Evolutionary conservation across 129 eudicot species (phyloP).

Genomic region (Kitagawia praeruptora): DNA sequence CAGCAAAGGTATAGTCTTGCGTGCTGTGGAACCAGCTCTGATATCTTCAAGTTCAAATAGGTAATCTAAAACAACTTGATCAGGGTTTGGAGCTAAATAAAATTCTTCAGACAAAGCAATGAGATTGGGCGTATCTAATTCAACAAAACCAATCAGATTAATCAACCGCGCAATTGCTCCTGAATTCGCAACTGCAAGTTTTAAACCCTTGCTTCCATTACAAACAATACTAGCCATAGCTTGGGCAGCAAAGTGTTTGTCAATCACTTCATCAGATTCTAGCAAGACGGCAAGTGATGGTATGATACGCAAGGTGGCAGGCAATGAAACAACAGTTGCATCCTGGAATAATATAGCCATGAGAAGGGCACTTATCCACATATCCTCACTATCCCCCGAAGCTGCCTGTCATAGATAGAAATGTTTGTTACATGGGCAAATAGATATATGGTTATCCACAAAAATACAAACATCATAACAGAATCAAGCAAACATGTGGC

Average conservation of each 20-base stretch:
- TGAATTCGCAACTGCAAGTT: conserved; percentile 58
- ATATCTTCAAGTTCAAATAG: conserved; percentile 68
- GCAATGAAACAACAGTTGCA: conserved; percentile 39
- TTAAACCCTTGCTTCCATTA: conserved; percentile 42
- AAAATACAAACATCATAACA: neutral
- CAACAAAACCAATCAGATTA: conserved; percentile 53
- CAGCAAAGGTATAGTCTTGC: conserved; percentile 59
- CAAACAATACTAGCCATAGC: conserved; percentile 69
- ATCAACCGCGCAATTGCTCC: conserved; percentile 59
- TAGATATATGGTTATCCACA: neutral
- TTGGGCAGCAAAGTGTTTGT: conserved; percentile 60
- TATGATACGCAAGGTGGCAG: conserved; percentile 43
- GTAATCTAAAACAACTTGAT: conserved; percentile 45
- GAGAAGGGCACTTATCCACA: conserved; percentile 62
- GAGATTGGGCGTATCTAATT: conserved; percentile 51
- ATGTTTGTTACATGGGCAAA: neutral
- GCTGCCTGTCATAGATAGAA: conserved; percentile 47
- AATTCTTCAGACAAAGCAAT: conserved; percentile 64
- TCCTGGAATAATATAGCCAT: conserved; percentile 64
- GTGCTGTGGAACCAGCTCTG: conserved; percentile 51
- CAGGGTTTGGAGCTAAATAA: conserved; percentile 50
- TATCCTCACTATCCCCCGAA: conserved; percentile 57
- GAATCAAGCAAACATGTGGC: neutral
- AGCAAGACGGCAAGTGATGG: conserved; percentile 46
- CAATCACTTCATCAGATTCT: conserved; percentile 62